Percentiles rank a stretch among this genome's conserved stretches.
phyloP scores from a whole-genome alignment of 768 basidiomycete species.

The Rhizopogon sp. region DNA sequence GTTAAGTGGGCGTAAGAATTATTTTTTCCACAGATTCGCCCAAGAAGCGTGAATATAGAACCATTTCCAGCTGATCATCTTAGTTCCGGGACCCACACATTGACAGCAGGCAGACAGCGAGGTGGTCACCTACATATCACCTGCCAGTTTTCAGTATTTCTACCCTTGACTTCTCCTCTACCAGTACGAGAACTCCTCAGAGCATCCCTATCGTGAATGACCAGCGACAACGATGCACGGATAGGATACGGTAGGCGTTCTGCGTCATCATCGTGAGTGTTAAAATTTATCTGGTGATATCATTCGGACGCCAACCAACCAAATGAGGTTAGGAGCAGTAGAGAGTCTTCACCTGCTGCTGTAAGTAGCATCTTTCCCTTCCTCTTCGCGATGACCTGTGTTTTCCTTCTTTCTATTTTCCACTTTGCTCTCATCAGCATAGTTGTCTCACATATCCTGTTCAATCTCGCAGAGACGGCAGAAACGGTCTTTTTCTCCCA shows the following conservation, averaged over 20 bases:
- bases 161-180: neutral
- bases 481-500: slow-evolving; percentile 48
- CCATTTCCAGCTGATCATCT: neutral
- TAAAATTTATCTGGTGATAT: neutral
- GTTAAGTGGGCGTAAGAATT: no score
- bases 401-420: neutral
- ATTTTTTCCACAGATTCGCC: neutral
- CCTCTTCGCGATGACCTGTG: neutral
- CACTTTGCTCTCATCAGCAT: neutral
- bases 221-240: slow-evolving; percentile 20
- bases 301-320: slow-evolving; percentile 1
- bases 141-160: neutral
- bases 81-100: neutral
- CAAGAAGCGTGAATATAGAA: neutral
- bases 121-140: neutral
- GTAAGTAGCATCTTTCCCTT: slow-evolving; percentile 25
- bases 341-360: slow-evolving; percentile 47
- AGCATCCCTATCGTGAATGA: slow-evolving; percentile 1
- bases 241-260: slow-evolving; percentile 27
- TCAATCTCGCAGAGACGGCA: slow-evolving; percentile 31
- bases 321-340: slow-evolving; percentile 42
- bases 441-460: neutral
- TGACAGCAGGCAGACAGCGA: neutral
- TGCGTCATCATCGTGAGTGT: slow-evolving; percentile 34
- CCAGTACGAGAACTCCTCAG: no score